Evolutionary conservation across 495 filamentous ascomycete genomes (phyloP), one percentile per base, ranked within the genome.

Genomic region (Penicillium bovifimosum): DNA sequence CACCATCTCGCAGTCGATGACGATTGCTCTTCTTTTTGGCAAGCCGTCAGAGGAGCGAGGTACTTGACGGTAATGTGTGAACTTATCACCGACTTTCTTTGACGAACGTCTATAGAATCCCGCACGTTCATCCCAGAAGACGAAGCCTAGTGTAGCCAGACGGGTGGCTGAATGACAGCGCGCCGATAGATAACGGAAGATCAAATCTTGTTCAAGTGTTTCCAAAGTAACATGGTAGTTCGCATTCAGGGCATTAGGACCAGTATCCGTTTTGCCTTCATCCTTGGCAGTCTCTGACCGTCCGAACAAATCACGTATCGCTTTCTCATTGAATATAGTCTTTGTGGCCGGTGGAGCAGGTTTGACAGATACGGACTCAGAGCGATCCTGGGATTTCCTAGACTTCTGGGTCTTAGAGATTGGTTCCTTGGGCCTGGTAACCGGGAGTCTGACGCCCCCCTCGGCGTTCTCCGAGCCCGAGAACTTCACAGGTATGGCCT

Each of bases 1-100:
- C 3, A 70, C 67, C 69, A 69, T 69, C 36, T 72, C 69, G 42
- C 67, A 70, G 42, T 70, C 69, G 16, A 70, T 53, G 0, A 54
- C 69, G 8, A 72, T 54, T 1, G 63, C 67, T 13, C 54, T 28
- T 27, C 29, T 33, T n/a, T 26, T 51, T 17, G 29, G 14, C 7
- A 20, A 18, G n/a, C 49, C 27, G 41, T 28, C 40, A 0, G 42
- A 34, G 24, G 27, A 28, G 1, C 11, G 31, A 40, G 29, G 29
- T 1, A 26, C 18, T 13, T 42, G 28, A 6, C 31, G 48, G 48
- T 42, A 50, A 8, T 41, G 43, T n/a, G 31, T 6, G 32, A 33
- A 17, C 33, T 57, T 52, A 3, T 32, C 24, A 32, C 20, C 7
- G 6, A 16, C 24, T 16, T 26, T 24, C 41, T 43, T 47, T 0